Evolutionary conservation across 108 stramenopile genomes (phyloP), one percentile per base, ranked within the genome.

Genomic region (Skeletonema grethae): DNA sequence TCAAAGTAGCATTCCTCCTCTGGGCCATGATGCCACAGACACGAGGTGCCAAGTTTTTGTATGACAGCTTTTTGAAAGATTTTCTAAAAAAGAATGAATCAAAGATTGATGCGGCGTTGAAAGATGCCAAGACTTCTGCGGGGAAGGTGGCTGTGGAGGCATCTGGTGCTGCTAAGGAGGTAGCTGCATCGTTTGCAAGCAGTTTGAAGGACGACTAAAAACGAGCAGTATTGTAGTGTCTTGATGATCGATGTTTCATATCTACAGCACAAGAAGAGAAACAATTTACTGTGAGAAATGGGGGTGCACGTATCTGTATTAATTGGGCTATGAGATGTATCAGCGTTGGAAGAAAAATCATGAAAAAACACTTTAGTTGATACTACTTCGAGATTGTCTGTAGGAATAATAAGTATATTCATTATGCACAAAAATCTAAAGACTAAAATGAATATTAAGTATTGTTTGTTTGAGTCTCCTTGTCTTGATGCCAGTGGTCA

Each of bases 21-120:
- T 97, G 95, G 95, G 87, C 89, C 53, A 93, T 97, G 89, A 72
- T 95, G 29, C 97, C 97, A 7, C 90, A 93, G 79, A 95, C 94
- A 15, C 82, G 84, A 60, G 97, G 96, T 18, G 93, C 96, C 31
- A 94, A 90, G 45, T 95, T 91, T 75, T 68, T 97, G 32, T 97
- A 97, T 69, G 91, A 95, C 50, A 78, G 69, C 58, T 93, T 97
- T 59, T 77, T 97, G 53, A 91, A 90, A 66, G 92, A 95, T 69
- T 87, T 97, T 55, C 69, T 97, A 57, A 93, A 94, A 65, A 76
- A 85, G 75, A 93, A 86, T 60, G 88, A 90, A 57, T 87, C 86
- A 22, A 79, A 82, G 34, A 91, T 96, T 74, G 96, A 94, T 72
- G 83, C 77, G 5, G 93, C 92, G 25, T 75, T 96, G 82, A 84